phyloP scores from a whole-genome alignment of 192 early-diverging fungal species.

The Backusella sp. region DNA sequence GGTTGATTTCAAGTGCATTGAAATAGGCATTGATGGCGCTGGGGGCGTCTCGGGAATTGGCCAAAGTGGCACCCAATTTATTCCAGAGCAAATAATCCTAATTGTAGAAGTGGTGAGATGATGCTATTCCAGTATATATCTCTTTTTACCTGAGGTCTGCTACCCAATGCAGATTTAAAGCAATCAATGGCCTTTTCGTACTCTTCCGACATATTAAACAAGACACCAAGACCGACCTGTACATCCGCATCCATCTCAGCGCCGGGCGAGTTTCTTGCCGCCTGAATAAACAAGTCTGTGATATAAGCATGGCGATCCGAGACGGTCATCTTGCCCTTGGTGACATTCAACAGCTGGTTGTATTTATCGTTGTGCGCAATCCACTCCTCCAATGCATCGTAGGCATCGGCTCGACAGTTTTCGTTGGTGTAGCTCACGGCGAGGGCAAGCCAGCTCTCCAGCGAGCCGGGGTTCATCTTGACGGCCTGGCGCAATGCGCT shows the following conservation, averaged over 20 bases:
- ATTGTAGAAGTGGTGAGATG: background rate
- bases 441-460: constrained; percentile 84
- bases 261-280: constrained; percentile 61
- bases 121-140: background rate
- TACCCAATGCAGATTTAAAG: constrained; percentile 87
- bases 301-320: constrained; percentile 65
- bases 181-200: constrained; percentile 98
- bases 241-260: constrained; percentile 88
- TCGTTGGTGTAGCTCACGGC: constrained; percentile 96
- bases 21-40: constrained; percentile 94
- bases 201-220: constrained; percentile 91
- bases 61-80: constrained; percentile 94
- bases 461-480: constrained; percentile 62
- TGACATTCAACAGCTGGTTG: constrained; percentile 33
- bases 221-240: constrained; percentile 91
- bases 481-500: constrained; percentile 83
- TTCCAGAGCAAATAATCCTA: constrained; percentile 96
- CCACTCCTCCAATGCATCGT: constrained; percentile 89
- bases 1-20: constrained; percentile 90
- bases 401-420: constrained; percentile 75
- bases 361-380: constrained; percentile 73
- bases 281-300: constrained; percentile 73
- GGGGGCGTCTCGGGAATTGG: constrained; percentile 74
- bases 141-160: constrained; percentile 61
- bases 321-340: constrained; percentile 37